Conservation (phyloP, 2,329 filamentous ascomycete species). For the Lachnellula arida region DNA sequence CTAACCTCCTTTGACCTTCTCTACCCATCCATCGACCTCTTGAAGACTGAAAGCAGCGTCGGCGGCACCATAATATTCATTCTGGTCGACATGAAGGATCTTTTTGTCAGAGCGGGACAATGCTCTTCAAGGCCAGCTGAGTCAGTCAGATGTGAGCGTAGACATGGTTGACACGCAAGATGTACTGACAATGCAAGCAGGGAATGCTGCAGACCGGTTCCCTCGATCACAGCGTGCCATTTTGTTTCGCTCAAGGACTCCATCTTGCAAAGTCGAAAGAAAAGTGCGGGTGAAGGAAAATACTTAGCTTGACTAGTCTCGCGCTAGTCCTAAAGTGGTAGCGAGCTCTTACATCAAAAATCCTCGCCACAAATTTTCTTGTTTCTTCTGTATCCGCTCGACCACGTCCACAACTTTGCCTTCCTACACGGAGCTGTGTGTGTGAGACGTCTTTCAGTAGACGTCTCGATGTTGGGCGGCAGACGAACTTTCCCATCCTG, state of each 20-base stretch:
- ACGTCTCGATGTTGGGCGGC: conserved; percentile 51
- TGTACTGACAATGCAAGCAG: conserved; percentile 67
- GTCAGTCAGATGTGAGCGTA: conserved; percentile 64
- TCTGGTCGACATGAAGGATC: conserved; percentile 82
- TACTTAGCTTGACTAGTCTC: conserved; percentile 10
- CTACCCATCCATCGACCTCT: conserved; percentile 73
- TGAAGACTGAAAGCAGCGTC: conserved; percentile 83
- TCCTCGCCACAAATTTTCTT: conserved; percentile 24
- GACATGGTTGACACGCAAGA: conserved; percentile 7
- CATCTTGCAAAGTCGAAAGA: conserved; percentile 43
- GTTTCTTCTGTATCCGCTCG: conserved; percentile 36
- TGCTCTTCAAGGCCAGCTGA: conserved; percentile 63
- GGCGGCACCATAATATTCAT: conserved; percentile 80
- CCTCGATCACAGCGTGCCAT: conserved; percentile 77
- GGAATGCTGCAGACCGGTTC: conserved; percentile 74
- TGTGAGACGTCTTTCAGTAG: conserved; percentile 51
- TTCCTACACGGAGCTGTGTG: conserved; percentile 32
- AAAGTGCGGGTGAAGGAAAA: conserved; percentile 13
- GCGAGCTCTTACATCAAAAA: conserved; percentile 6
- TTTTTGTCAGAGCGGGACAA: conserved; percentile 90
- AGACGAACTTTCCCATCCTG: conserved; percentile 64
- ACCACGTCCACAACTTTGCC: conserved; percentile 35
- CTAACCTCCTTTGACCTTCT: conserved; percentile 36
- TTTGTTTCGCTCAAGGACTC: conserved; percentile 68
- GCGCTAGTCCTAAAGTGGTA: conserved; percentile 15